Evolutionary conservation across 2,329 filamentous ascomycete species (phyloP), one percentile per base, ranked within the genome.

Genomic region (Fusarium longipes): DNA sequence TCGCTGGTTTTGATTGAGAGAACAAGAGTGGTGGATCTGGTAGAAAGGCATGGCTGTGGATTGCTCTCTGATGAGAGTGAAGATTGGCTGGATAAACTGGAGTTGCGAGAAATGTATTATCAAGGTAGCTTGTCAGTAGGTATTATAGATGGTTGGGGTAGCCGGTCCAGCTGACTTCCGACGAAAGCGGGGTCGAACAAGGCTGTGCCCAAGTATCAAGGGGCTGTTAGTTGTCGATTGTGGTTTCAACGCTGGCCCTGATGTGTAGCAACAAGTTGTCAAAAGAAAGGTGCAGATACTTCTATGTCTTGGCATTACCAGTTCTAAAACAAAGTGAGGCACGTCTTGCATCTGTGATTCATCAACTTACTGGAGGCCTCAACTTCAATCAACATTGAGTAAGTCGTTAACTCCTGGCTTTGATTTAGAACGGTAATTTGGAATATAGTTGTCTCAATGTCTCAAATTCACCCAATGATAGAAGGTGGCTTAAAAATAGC

Each of bases 11-110:
- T 29, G 18, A 3, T 38, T 49, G 3, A 71, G 40, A 6, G 32
- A 15, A 27, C 17, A 66, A 8, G 69, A 71, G 25, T 71, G 68
- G 14, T 61, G 40, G 5, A 71, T 15, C 44, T 71, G 44, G 20
- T 71, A 71, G 10, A 59, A 61, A 4, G 69, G 69, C 70, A 72
- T 67, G 22, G 3, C 8, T 36, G 11, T 1, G 8, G 27, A 8
- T 27, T 27, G 8, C 27, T 7, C 27, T 10, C 27, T 27, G 8
- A 9, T 8, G 27, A 27, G 3, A 9, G 27, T 27, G 11, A 27
- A 4, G 6, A 15, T 33, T 18, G 25, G 17, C 6, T 8, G 17
- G 25, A 40, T 40, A 18, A 17, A 40, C 22, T 40, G 38, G 24
- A n/a, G 8, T n/a, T 27, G 39, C 15, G 22, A 2, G 38, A 40